phyloP scores from a whole-genome alignment of 2,329 filamentous ascomycete species.

The Clonostachys chloroleuca region DNA sequence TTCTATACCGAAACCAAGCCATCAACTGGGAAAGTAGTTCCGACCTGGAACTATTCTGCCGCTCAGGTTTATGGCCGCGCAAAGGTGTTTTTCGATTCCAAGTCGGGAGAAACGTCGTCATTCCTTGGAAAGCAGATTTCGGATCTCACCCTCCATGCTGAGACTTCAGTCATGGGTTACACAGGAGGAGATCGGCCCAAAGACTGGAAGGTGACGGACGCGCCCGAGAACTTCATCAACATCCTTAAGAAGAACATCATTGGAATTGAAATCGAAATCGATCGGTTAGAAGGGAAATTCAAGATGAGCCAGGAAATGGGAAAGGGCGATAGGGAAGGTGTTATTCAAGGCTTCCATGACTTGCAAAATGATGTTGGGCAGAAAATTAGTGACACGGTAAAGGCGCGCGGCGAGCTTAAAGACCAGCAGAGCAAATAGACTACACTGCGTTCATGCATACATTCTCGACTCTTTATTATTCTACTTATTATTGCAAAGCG shows the following conservation, averaged over 20 bases:
- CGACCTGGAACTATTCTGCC: constrained; percentile 67
- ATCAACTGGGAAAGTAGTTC: constrained; percentile 59
- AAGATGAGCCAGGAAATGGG: constrained; percentile 63
- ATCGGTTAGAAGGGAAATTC: constrained; percentile 53
- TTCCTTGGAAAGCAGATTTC: constrained; percentile 48
- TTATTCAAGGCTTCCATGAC: constrained; percentile 48
- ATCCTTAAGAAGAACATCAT: constrained; percentile 55
- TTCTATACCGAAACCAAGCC: constrained; percentile 67
- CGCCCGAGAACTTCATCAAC: constrained; percentile 50
- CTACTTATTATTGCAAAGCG: too few species aligned
- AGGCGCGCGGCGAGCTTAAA: constrained; percentile 14
- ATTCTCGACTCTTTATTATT: too few species aligned
- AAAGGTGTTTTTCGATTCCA: constrained; percentile 45
- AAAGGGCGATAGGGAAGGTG: constrained; percentile 47
- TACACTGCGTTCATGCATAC: neutral
- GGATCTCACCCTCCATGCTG: constrained; percentile 45
- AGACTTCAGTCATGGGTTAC: constrained; percentile 53
- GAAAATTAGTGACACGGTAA: constrained; percentile 24
- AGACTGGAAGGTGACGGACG: constrained; percentile 54
- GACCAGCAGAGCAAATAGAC: constrained; percentile 7
- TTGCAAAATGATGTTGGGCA: constrained; percentile 20
- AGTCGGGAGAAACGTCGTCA: constrained; percentile 30
- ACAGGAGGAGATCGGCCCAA: constrained; percentile 22
- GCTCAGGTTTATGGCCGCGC: constrained; percentile 59
- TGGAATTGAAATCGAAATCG: constrained; percentile 55